A percentile compares a stretch with the other conserved stretches of the same genome.
These are phyloP conservation scores for Fusarium drepaniforme DNA, from an alignment of 2,329 filamentous ascomycete species.

Conservation along the genomic window DNA sequence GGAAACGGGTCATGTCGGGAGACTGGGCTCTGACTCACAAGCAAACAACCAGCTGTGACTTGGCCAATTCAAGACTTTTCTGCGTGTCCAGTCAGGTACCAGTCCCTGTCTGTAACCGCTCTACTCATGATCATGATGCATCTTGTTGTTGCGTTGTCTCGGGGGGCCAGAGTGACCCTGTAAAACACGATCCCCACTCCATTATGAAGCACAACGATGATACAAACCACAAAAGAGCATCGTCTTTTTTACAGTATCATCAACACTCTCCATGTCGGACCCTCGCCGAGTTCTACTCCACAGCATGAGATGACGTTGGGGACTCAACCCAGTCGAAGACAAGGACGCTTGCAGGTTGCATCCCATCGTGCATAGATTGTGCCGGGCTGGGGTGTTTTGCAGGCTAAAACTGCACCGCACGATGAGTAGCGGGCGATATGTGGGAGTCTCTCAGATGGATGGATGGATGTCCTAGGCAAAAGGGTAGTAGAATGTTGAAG, in stretches of 20 bases:
- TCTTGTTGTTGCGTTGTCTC: not conserved
- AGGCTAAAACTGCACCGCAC: slow-evolving; percentile 12
- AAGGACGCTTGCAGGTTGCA: slow-evolving; percentile 27
- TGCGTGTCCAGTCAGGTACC: slow-evolving; percentile 6
- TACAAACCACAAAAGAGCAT: not conserved
- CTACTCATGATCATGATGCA: not conserved
- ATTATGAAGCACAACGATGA: not conserved
- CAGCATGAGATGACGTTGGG: slow-evolving; percentile 26
- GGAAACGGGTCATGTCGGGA: slow-evolving; percentile 26
- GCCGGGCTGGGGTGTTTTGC: slow-evolving; percentile 7
- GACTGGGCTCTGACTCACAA: slow-evolving; percentile 8
- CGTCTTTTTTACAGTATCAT: not conserved
- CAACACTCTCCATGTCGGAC: slow-evolving; percentile 23
- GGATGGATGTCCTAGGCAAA: not conserved
- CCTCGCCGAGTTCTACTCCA: slow-evolving; percentile 23
- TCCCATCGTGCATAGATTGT: slow-evolving; percentile 20
- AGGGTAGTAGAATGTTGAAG: not conserved
- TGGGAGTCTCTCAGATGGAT: not conserved
- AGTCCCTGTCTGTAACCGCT: not conserved
- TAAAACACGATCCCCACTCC: not conserved
- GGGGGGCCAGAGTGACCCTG: not conserved
- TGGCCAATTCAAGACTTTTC: not conserved
- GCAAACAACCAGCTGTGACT: not conserved
- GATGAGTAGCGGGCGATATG: slow-evolving; percentile 1
- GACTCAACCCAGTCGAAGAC: slow-evolving; percentile 11